These are phyloP conservation scores for Osmanthus fragrans DNA, from an alignment of 257 asterid genomes.

Conservation along the genomic window DNA sequence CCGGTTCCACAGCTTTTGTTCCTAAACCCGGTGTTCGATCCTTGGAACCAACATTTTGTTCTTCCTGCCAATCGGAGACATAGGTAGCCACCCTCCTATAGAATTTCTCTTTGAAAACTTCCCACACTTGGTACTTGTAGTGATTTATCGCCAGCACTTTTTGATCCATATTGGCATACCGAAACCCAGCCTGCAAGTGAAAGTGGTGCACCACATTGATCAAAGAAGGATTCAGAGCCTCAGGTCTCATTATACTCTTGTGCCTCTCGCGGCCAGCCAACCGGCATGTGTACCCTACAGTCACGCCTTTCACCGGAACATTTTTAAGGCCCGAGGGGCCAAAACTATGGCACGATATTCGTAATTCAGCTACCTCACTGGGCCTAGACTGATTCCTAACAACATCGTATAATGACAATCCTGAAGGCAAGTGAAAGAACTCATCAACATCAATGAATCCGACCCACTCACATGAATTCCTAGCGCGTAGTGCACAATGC, in stretches of 20 bases:
- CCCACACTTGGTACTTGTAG: constrained; percentile 88
- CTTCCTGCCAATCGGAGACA: constrained; percentile 78
- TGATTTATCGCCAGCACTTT: constrained; percentile 61
- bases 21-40: constrained; percentile 84
- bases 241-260: constrained; percentile 73
- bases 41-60: constrained; percentile 57
- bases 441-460: constrained; percentile 85
- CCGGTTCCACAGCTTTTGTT: constrained; percentile 67
- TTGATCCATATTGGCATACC: constrained; percentile 33
- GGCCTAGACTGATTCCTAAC: constrained; percentile 26
- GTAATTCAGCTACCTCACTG: constrained; percentile 44
- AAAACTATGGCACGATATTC: constrained; percentile 53
- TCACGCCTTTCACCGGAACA: constrained; percentile 54
- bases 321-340: constrained; percentile 67
- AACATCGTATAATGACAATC: constrained; percentile 24
- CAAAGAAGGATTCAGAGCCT: constrained; percentile 50
- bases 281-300: constrained; percentile 74
- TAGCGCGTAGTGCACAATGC: constrained; percentile 67
- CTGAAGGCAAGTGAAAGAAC: constrained; percentile 53
- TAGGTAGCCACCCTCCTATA: constrained; percentile 72
- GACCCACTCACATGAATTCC: constrained; percentile 69
- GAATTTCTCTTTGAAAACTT: constrained; percentile 77
- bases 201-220: constrained; percentile 79
- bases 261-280: constrained; percentile 63
- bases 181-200: constrained; percentile 43